Evolutionary conservation across 179 eudicot species (phyloP).

Genomic region (Pouteria campechiana): DNA sequence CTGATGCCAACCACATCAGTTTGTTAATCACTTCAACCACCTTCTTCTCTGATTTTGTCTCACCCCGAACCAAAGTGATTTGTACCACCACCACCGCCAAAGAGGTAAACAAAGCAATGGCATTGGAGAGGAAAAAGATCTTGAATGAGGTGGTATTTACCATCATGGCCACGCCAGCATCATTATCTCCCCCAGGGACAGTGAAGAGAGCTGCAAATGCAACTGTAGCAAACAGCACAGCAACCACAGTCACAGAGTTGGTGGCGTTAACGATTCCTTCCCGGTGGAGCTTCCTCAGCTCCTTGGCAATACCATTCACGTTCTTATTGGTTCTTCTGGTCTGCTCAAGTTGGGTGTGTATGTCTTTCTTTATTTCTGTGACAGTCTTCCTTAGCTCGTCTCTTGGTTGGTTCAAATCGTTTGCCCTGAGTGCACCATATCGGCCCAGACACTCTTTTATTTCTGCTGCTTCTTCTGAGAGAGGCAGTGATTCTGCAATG

Average conservation of each 20-base stretch:
- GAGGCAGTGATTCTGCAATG: slow-evolving; percentile 57
- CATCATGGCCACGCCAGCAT: slow-evolving; percentile 49
- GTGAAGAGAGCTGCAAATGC: slow-evolving; percentile 93
- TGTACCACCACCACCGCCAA: slow-evolving; percentile 91
- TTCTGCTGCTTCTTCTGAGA: slow-evolving; percentile 53
- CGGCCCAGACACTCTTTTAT: slow-evolving; percentile 32
- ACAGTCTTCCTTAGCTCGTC: slow-evolving; percentile 63
- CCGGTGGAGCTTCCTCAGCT: slow-evolving; percentile 68
- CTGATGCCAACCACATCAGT: slow-evolving; percentile 85
- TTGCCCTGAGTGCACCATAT: slow-evolving; percentile 47
- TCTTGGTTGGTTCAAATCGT: slow-evolving; percentile 62
- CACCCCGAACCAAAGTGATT: slow-evolving; percentile 72
- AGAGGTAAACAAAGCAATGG: slow-evolving; percentile 68
- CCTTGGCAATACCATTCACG: slow-evolving; percentile 65
- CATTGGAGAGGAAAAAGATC: slow-evolving; percentile 62
- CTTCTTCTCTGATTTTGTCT: slow-evolving; percentile 57
- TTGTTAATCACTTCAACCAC: slow-evolving; percentile 72
- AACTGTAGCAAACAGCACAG: slow-evolving; percentile 78
- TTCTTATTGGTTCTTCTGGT: slow-evolving; percentile 52
- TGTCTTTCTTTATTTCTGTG: slow-evolving; percentile 62
- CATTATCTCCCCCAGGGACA: slow-evolving; percentile 61
- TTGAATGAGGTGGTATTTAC: slow-evolving; percentile 39
- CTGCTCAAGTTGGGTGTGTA: slow-evolving; percentile 70
- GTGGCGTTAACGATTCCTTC: slow-evolving; percentile 86
- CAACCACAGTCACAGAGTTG: slow-evolving; percentile 79